phyloP scores from a whole-genome alignment of 106 monocot genomes.

The Acorus calamus region DNA sequence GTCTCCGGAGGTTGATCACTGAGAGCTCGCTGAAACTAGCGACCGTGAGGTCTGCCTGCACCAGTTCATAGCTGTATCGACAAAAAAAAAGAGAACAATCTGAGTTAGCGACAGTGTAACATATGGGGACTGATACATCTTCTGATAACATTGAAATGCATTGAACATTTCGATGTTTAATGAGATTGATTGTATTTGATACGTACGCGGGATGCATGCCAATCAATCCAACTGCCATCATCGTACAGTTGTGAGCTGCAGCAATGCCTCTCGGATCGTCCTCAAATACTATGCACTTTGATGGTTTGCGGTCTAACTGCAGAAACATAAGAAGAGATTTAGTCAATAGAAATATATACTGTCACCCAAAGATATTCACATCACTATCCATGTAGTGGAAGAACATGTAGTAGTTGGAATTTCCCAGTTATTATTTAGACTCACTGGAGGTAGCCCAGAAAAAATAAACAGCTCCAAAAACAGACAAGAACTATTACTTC shows the following conservation, averaged over 20 bases:
- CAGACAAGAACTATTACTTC: too few species aligned
- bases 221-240: constrained; percentile 96
- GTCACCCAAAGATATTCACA: too few species aligned
- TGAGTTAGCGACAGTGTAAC: background rate
- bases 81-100: background rate
- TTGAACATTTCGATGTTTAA: background rate
- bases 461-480: too few species aligned
- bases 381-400: too few species aligned
- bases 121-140: too few species aligned
- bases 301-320: constrained; percentile 90
- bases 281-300: constrained; percentile 94
- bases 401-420: too few species aligned
- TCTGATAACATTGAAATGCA: background rate
- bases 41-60: constrained; percentile 86
- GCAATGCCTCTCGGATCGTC: constrained; percentile 95
- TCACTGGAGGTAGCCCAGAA: too few species aligned
- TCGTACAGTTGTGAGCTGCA: constrained; percentile 97
- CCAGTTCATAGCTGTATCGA: constrained; percentile 68
- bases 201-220: constrained; percentile 91
- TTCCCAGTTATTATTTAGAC: too few species aligned
- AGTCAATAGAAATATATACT: too few species aligned
- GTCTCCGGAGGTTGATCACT: constrained; percentile 81
- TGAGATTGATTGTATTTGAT: background rate
- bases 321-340: background rate
- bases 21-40: constrained; percentile 79